Conservation (phyloP, 129 eudicot species). For the Mikania micrantha region DNA sequence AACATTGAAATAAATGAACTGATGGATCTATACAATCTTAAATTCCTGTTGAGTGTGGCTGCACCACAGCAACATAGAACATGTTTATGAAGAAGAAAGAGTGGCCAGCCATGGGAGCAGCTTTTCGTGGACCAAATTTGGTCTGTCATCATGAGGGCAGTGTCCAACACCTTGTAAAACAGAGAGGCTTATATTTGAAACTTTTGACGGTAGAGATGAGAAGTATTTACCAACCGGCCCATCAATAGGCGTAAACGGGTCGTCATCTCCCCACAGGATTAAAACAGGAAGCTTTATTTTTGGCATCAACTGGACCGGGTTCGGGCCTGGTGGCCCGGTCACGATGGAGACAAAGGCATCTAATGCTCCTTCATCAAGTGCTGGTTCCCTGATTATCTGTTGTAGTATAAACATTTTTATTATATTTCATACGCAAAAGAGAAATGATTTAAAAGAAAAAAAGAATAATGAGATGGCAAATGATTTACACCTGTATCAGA, state of each 20-base stretch:
- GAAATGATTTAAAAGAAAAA: not conserved
- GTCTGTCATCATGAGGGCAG: constrained; percentile 97
- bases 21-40: constrained; percentile 11
- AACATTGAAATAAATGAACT: not conserved
- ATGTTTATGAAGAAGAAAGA: constrained; percentile 33
- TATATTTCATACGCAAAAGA: not conserved
- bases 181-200: constrained; percentile 42
- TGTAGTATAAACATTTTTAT: not conserved
- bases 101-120: constrained; percentile 66
- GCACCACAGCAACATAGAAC: not conserved
- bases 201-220: constrained; percentile 43
- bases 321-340: constrained; percentile 97
- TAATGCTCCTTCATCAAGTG: constrained; percentile 83
- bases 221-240: constrained; percentile 96
- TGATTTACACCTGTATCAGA: constrained; percentile 49
- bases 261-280: constrained; percentile 84
- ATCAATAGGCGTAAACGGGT: constrained; percentile 85
- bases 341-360: constrained; percentile 94
- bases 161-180: constrained; percentile 82
- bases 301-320: constrained; percentile 78
- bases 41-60: not conserved
- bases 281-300: constrained; percentile 54
- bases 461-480: not conserved
- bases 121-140: constrained; percentile 78
- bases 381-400: constrained; percentile 83